Percentiles rank a stretch among this genome's conserved stretches.
These are phyloP conservation scores for Parietaria judaica DNA, from an alignment of 306 rosid species.

Conservation along the genomic window DNA sequence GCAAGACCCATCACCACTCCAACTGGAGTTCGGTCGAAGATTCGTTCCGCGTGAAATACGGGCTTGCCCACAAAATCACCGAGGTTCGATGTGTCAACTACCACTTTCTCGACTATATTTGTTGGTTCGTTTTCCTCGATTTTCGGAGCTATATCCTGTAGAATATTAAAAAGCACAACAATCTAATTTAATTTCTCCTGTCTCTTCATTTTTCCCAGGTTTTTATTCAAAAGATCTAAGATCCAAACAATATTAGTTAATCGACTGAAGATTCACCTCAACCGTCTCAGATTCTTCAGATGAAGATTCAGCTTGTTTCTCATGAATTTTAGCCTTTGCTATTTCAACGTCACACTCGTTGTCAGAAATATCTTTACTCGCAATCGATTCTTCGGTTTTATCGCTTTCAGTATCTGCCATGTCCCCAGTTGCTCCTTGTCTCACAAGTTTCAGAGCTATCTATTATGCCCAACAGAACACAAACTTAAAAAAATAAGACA, in stretches of 20 bases:
- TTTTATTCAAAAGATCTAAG: too few species aligned
- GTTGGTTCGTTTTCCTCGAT: constrained; percentile 30
- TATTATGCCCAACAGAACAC: constrained; percentile 34
- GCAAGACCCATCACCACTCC: constrained; percentile 99
- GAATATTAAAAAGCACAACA: constrained; percentile 7
- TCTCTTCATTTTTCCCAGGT: too few species aligned
- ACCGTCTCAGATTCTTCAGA: constrained; percentile 20
- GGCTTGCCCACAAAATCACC: constrained; percentile 88
- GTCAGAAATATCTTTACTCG: constrained; percentile 21
- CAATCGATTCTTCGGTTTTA: constrained; percentile 20
- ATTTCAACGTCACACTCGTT: constrained; percentile 14
- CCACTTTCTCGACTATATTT: constrained; percentile 39
- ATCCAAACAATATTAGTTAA: constrained; percentile 11
- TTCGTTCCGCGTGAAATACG: constrained; percentile 94
- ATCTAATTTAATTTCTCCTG: too few species aligned
- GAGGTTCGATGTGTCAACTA: constrained; percentile 52
- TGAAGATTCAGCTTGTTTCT: constrained; percentile 30
- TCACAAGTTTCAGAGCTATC: constrained; percentile 89
- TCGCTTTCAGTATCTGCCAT: constrained; percentile 24
- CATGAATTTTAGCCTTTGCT: constrained; percentile 24
- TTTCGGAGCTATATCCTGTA: constrained; percentile 42
- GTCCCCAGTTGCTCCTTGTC: constrained; percentile 45
- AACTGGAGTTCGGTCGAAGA: constrained; percentile 69
- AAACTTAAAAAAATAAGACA: not conserved
- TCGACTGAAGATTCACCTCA: constrained; percentile 26